Evolutionary conservation across 1,139 yeast genomes (phyloP).

Genomic region (Lodderomyces margitis): DNA sequence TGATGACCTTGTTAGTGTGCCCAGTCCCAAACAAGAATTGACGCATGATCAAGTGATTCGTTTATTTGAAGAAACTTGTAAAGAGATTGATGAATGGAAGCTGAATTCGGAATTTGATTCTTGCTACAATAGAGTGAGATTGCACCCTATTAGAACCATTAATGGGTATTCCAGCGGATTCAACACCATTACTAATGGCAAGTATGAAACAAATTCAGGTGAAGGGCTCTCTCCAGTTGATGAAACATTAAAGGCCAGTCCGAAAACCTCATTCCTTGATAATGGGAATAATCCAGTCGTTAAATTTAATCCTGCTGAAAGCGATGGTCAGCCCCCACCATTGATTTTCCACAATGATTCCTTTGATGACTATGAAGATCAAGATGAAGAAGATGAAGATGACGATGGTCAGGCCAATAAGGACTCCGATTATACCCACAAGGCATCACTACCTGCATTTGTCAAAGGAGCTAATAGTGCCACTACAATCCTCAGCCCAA

Average conservation of each 20-base stretch:
- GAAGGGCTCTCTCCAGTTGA: background rate
- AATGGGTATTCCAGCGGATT: background rate
- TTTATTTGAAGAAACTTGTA: conserved; percentile 15
- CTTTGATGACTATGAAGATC: background rate
- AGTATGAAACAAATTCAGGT: background rate
- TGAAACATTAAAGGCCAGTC: conserved; percentile 1
- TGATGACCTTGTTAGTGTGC: background rate
- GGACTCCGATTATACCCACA: background rate
- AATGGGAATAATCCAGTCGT: background rate
- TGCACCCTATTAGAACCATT: background rate
- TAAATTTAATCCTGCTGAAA: background rate
- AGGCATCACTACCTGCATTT: background rate
- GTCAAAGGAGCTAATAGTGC: background rate
- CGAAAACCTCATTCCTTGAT: too few species aligned
- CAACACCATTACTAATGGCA: background rate
- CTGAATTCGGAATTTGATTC: background rate
- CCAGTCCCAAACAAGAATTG: conserved; percentile 6
- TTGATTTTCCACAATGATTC: background rate
- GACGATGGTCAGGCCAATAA: background rate
- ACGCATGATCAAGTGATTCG: conserved; percentile 13
- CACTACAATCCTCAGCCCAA: background rate
- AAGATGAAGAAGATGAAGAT: background rate
- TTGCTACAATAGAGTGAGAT: background rate
- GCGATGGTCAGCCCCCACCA: background rate
- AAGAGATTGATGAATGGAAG: conserved; percentile 17